A percentile compares a stretch with the other conserved stretches of the same genome.
Evolutionary conservation across 352 stramenopile genomes (phyloP).

Genomic region (Phytophthora citrophthora): DNA sequence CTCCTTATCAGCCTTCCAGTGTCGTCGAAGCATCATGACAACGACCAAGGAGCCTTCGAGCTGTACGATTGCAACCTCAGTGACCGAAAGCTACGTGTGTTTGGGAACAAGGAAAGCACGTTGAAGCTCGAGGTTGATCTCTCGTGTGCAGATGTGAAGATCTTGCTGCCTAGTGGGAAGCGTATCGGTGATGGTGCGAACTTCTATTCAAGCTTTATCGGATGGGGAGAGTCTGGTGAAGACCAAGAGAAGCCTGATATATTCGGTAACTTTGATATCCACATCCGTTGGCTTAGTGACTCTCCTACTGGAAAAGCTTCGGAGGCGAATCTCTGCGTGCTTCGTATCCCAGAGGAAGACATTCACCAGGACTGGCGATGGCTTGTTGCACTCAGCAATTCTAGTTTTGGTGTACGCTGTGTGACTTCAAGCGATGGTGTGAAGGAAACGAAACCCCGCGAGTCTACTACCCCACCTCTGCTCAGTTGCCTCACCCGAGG

Average conservation of each 20-base stretch:
- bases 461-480: slow-evolving; percentile 31
- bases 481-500: slow-evolving; percentile 72
- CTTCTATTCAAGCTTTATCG: slow-evolving; percentile 34
- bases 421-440: slow-evolving; percentile 22
- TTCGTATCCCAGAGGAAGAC: slow-evolving; percentile 62
- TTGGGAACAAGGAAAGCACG: slow-evolving; percentile 25
- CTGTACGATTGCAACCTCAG: slow-evolving; percentile 45
- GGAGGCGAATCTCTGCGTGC: slow-evolving; percentile 26
- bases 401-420: slow-evolving; percentile 50
- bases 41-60: slow-evolving; percentile 36
- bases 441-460: not conserved
- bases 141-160: slow-evolving; percentile 36
- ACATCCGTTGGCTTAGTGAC: slow-evolving; percentile 36
- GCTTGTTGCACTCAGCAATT: slow-evolving; percentile 69
- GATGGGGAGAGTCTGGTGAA: slow-evolving; percentile 18
- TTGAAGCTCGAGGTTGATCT: slow-evolving; percentile 50
- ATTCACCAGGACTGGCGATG: slow-evolving; percentile 68
- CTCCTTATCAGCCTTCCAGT: slow-evolving; percentile 37
- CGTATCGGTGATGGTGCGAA: slow-evolving; percentile 9
- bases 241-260: slow-evolving; percentile 11
- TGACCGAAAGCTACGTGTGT: slow-evolving; percentile 43
- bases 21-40: slow-evolving; percentile 5
- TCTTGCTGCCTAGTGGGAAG: slow-evolving; percentile 42
- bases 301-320: slow-evolving; percentile 3
- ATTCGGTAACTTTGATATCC: slow-evolving; percentile 39